A percentile compares a stretch with the other conserved stretches of the same genome.
phyloP scores from a whole-genome alignment of 1,284 basidiomycete species.

The Filobasidium uniguttulatum region DNA sequence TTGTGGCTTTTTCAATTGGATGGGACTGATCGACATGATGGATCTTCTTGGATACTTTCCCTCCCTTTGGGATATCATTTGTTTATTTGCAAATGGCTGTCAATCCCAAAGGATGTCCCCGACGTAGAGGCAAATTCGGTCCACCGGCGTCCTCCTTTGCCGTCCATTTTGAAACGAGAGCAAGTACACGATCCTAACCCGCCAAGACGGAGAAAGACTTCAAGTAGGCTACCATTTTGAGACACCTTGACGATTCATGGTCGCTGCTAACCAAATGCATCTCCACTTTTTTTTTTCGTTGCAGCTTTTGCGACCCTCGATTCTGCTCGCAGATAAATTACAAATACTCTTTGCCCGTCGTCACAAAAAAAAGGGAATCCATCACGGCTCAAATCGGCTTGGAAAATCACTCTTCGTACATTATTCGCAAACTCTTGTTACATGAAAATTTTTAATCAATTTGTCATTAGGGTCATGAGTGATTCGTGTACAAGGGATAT shows the following conservation, averaged over 20 bases:
- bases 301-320: constrained; percentile 11
- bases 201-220: constrained; percentile 7
- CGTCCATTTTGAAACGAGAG: constrained; percentile 8
- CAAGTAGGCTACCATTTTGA: constrained; percentile 2
- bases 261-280: too few species aligned
- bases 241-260: background rate
- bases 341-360: too few species aligned
- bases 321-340: too few species aligned
- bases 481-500: too few species aligned
- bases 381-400: too few species aligned
- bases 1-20: too few species aligned
- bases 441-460: too few species aligned
- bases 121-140: constrained; percentile 5
- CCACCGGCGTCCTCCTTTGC: background rate
- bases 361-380: too few species aligned
- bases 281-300: background rate
- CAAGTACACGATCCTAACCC: background rate
- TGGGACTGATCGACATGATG: background rate
- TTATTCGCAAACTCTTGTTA: too few species aligned
- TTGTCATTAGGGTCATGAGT: too few species aligned
- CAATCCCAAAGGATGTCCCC: background rate
- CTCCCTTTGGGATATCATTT: background rate
- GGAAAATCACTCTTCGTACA: too few species aligned
- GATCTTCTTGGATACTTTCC: background rate
- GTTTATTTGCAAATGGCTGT: background rate